Evolutionary conservation across 2,329 filamentous ascomycete genomes (phyloP), one percentile per base, ranked within the genome.

Genomic region (Pleurostoma richardsiae): DNA sequence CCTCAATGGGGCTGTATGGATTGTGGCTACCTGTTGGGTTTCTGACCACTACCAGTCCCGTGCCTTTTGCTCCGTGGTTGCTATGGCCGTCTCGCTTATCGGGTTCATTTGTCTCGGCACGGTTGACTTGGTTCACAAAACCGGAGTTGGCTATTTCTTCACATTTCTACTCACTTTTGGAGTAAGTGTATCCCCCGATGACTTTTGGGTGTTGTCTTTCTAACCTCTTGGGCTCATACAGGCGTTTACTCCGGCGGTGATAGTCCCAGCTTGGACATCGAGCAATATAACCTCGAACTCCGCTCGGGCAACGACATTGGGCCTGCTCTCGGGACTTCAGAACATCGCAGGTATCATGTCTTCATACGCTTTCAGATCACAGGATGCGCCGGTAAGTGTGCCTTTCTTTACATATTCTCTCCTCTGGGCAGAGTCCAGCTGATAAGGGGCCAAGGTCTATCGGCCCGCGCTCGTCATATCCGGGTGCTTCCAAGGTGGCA

Each of bases 71-170:
- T 38, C 50, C n/a, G 44, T 51, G 10, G 56, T 49, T 7, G 4
- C 52, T 8, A 8, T 36, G 8, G 33, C 33, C 8, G n/a, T 36
- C 8, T 36, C 33, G n/a, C 33, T 36, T 8, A 19, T 55, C 27
- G 51, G 51, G 5, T 56, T 52, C 51, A 47, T 56, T 30, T 49
- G 55, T 8, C 52, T 56, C 2, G 54, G 49, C 10, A 52, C 52
- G 8, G 39, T 56, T 5, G 50, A 56, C 44, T 36, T 36, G 33
- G 33, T 36, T n/a, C 8, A 36, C 33, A 41, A 55, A 5, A 50
- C 52, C 0, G 44, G 43, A 26, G 54, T 55, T 2, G 55, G 55
- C 4, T 56, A 56, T 30, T 54, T 57, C 44, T 41, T 57, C 30
- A 57, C 54, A 3, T 57, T 57, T 29, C 33, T 55, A 10, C 49